These are phyloP conservation scores for Mycosarcoma maydis DNA, from an alignment of 1,284 basidiomycete species.

Conservation along the genomic window DNA sequence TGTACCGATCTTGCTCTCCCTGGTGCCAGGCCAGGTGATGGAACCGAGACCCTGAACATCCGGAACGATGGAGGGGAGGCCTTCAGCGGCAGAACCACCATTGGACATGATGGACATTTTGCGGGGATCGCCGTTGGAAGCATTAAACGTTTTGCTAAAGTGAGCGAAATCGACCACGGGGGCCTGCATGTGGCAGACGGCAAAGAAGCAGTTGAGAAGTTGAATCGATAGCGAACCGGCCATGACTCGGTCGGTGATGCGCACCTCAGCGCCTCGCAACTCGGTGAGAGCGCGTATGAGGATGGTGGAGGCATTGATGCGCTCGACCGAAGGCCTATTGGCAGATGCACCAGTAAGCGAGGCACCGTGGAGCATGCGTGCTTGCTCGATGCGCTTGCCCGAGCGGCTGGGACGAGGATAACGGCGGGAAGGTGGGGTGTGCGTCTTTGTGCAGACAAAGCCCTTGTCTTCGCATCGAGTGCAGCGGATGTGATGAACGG, in stretches of 20 bases:
- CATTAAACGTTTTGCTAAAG: constrained; percentile 59
- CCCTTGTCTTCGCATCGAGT: constrained; percentile 55
- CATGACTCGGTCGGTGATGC: constrained; percentile 51
- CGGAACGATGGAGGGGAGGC: constrained; percentile 35
- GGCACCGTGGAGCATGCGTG: constrained; percentile 59
- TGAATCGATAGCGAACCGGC: constrained; percentile 52
- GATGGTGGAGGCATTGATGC: constrained; percentile 41
- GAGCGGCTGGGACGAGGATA: constrained; percentile 61
- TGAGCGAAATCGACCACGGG: constrained; percentile 59
- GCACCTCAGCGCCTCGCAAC: constrained; percentile 39
- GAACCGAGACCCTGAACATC: constrained; percentile 16
- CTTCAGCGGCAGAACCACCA: constrained; percentile 45
- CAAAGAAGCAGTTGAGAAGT: constrained; percentile 61
- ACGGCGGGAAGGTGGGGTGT: constrained; percentile 51
- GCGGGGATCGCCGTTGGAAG: constrained; percentile 53
- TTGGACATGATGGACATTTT: constrained; percentile 63
- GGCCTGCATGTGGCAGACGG: constrained; percentile 57
- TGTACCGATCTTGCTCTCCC: constrained; percentile 51
- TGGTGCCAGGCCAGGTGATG: constrained; percentile 39
- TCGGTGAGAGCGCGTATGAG: constrained; percentile 42
- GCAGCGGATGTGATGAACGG: constrained; percentile 46
- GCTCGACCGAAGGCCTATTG: constrained; percentile 7
- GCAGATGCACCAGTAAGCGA: constrained; percentile 7
- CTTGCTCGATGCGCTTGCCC: constrained; percentile 64
- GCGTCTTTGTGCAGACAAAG: constrained; percentile 56